phyloP scores from a whole-genome alignment of 1,284 basidiomycete genomes.

The Pseudozyma tsukubaensis region DNA sequence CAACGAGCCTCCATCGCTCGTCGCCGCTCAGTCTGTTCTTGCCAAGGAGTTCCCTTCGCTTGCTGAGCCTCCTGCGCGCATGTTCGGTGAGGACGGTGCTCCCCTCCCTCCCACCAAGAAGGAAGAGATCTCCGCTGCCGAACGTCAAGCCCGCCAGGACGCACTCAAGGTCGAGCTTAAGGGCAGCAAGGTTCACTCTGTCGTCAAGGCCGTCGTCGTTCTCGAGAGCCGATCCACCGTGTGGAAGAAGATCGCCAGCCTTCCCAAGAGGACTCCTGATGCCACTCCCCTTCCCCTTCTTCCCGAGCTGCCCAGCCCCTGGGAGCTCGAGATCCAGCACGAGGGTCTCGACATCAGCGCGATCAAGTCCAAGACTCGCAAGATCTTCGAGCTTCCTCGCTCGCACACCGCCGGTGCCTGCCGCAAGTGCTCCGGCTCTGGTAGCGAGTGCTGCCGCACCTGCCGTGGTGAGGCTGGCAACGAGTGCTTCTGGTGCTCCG shows the following conservation, averaged over 20 bases:
- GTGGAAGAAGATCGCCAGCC: constrained; percentile 45
- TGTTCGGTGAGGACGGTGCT: constrained; percentile 50
- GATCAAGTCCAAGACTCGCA: constrained; percentile 50
- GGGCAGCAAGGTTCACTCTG: constrained; percentile 45
- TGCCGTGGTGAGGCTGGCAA: constrained; percentile 53
- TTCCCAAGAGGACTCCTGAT: constrained; percentile 17
- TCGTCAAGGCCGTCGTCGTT: constrained; percentile 53
- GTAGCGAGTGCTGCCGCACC: constrained; percentile 41
- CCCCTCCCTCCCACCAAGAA: constrained; percentile 53
- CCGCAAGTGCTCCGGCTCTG: constrained; percentile 46
- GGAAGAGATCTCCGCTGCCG: constrained; percentile 46
- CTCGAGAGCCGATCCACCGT: constrained; percentile 46
- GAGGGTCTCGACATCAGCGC: constrained; percentile 46
- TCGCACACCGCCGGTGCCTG: constrained; percentile 33
- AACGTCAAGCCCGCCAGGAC: constrained; percentile 44
- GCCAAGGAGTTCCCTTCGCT: constrained; percentile 42
- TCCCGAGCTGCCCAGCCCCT: constrained; percentile 52
- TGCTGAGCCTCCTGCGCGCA: constrained; percentile 43
- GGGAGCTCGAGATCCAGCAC: constrained; percentile 50
- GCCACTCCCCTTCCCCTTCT: constrained; percentile 31
- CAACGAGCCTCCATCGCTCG: constrained; percentile 18
- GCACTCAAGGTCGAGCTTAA: constrained; percentile 47
- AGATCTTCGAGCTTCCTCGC: constrained; percentile 54
- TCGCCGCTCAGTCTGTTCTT: constrained; percentile 25
- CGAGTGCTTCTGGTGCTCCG: constrained; percentile 60